Conservation (phyloP, 2,329 filamentous ascomycete species). For the Aspergillus quadrilineatus region DNA sequence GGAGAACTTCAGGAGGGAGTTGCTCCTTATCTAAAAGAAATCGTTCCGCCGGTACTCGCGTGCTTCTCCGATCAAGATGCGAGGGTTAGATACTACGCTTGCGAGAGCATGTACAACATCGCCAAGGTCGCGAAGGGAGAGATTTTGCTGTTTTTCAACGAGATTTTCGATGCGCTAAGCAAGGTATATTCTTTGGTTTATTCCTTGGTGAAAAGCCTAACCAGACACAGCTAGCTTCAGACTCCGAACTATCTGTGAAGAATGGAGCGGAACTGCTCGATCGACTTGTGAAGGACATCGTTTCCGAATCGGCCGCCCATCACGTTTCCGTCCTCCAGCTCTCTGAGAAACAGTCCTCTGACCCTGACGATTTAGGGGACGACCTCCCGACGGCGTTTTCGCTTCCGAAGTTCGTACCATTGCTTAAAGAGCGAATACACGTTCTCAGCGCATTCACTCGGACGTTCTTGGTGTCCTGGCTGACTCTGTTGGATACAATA, state of each 20-base stretch:
- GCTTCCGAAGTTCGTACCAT: constrained; percentile 82
- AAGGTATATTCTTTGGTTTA: constrained; percentile 62
- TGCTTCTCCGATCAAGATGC: constrained; percentile 99
- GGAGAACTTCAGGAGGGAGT: constrained; percentile 64
- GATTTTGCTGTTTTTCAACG: constrained; percentile 95
- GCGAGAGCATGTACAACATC: constrained; percentile 99
- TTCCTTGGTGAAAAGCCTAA: constrained; percentile 5
- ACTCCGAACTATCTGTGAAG: constrained; percentile 95
- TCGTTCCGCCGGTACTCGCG: constrained; percentile 92
- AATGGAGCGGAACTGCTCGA: constrained; percentile 96
- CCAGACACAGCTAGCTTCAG: constrained; percentile 73
- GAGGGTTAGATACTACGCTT: constrained; percentile 94
- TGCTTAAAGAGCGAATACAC: constrained; percentile 90
- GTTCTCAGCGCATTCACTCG: constrained; percentile 93
- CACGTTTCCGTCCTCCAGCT: constrained; percentile 86
- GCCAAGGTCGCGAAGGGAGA: constrained; percentile 98
- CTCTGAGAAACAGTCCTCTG: constrained; percentile 50
- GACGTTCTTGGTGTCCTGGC: constrained; percentile 94
- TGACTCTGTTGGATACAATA: constrained; percentile 90
- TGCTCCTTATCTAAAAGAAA: constrained; percentile 85
- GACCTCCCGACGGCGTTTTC: constrained; percentile 87
- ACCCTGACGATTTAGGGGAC: constrained; percentile 39
- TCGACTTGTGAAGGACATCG: constrained; percentile 92
- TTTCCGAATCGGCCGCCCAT: constrained; percentile 88
- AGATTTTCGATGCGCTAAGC: constrained; percentile 95